A percentile compares a stretch with the other conserved stretches of the same genome.
These are phyloP conservation scores for Fusarium fujikuroi DNA, from an alignment of 2,329 filamentous ascomycete genomes.

Conservation along the genomic window DNA sequence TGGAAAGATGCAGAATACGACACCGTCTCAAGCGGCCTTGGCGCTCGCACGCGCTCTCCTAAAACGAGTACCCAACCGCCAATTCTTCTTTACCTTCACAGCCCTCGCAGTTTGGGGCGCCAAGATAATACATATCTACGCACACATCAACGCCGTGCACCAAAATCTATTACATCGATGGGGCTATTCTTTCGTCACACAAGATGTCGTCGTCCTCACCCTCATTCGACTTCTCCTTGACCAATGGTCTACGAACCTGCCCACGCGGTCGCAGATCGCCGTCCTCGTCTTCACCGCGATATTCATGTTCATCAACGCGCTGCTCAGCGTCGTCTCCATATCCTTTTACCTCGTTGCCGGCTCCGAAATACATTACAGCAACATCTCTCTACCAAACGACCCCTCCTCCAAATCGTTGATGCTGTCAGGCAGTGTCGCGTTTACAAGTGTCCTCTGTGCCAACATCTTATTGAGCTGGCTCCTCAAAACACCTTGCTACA, in stretches of 20 bases:
- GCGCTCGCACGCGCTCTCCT: neutral
- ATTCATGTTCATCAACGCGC: conserved; percentile 27
- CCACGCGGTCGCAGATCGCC: conserved; percentile 12
- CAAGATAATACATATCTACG: conserved; percentile 49
- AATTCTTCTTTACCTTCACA: conserved; percentile 48
- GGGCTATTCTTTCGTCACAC: conserved; percentile 49
- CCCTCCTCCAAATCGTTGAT: conserved; percentile 46
- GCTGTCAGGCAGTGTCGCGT: conserved; percentile 47
- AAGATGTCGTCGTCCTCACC: conserved; percentile 48
- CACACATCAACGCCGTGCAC: conserved; percentile 45
- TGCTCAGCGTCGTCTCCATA: conserved; percentile 28
- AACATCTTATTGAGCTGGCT: conserved; percentile 39
- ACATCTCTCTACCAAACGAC: conserved; percentile 47
- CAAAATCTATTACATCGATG: conserved; percentile 19
- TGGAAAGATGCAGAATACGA: neutral
- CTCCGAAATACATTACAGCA: conserved; percentile 51
- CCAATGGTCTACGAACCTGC: conserved; percentile 30
- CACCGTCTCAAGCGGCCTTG: neutral
- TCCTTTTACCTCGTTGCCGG: conserved; percentile 49
- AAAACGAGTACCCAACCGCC: conserved; percentile 43
- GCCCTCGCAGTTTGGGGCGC: conserved; percentile 47
- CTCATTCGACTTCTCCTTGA: conserved; percentile 48
- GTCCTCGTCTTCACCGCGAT: conserved; percentile 16
- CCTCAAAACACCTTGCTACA: conserved; percentile 41
- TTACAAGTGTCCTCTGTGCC: conserved; percentile 27